Evolutionary conservation across 495 filamentous ascomycete genomes (phyloP), one percentile per base, ranked within the genome.

Genomic region (Penicillium dipodomyicola): DNA sequence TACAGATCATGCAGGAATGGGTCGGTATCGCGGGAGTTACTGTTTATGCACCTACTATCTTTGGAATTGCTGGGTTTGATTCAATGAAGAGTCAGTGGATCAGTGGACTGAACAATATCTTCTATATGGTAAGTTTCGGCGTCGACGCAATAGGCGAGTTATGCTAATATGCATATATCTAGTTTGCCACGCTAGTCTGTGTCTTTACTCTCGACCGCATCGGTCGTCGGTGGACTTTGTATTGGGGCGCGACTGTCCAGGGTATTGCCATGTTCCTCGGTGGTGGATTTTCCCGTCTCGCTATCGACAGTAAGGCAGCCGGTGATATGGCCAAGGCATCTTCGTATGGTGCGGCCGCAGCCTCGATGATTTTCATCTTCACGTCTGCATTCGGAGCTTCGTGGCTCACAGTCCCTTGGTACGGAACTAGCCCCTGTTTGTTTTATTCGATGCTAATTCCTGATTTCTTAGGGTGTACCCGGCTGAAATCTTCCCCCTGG

Each of bases 1-100:
- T 89, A 10, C 84, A 89, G 69, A 87, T 90, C 43, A 81, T 89
- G 70, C 85, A 87, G 60, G 85, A 88, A 64, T 89, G 85, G 85
- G 79, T 86, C 59, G 86, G 87, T 20, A 88, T 89, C 65, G 85
- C 85, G 0, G 85, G 85, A 48, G 81, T 89, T 19, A 89, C 87
- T 2, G 80, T 89, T 37, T 89, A 80, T 59, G 81, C 80, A 30
- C 83, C 84, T 8, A 86, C 83, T 0, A 87, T 90, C 43, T 89
- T 89, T 72, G 76, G 79, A 40, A 83, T 84, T 58, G 85, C 86
- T 10, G 85, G 86, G 14, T 83, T 87, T 50, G 72, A 76, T 51
- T 72, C 83, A 12, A 67, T 64, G 40, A 83, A 87, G 61, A 80
- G 78, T 37, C 82, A 84, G 65, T 89, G 86, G 86, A 82, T 89